Evolutionary conservation across 2,329 filamentous ascomycete genomes (phyloP).

Genomic region (Orbilia quercus): DNA sequence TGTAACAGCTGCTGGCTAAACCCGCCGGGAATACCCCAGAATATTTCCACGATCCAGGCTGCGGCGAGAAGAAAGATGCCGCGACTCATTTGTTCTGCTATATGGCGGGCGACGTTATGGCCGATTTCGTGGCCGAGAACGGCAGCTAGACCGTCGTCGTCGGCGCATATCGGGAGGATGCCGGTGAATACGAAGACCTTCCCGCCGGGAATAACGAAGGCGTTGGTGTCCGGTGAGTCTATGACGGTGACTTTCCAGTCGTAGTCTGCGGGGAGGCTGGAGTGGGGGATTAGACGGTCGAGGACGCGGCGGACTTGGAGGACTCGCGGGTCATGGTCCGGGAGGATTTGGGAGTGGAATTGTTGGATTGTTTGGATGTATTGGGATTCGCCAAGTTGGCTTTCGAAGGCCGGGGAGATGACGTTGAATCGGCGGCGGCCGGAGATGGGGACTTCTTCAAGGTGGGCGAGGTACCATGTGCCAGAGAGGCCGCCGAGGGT

Average conservation of each 20-base stretch:
- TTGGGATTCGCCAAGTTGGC: constrained; percentile 68
- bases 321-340: constrained; percentile 70
- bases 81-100: constrained; percentile 72
- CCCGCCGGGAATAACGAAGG: constrained; percentile 80
- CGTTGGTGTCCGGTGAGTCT: constrained; percentile 74
- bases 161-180: constrained; percentile 74
- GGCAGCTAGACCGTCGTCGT: constrained; percentile 76
- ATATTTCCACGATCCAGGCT: constrained; percentile 62
- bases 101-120: constrained; percentile 78
- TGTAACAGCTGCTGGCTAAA: constrained; percentile 69
- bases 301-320: constrained; percentile 73
- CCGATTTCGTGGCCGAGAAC: constrained; percentile 84
- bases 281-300: constrained; percentile 74
- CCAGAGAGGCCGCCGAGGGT: constrained; percentile 57
- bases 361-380: constrained; percentile 70
- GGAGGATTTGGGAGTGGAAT: constrained; percentile 70
- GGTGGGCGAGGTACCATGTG: constrained; percentile 74
- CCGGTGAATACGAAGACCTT: constrained; percentile 84
- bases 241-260: constrained; percentile 81
- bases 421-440: constrained; percentile 80
- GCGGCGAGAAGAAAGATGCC: constrained; percentile 63
- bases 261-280: constrained; percentile 68
- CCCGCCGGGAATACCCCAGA: constrained; percentile 59
- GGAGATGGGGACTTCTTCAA: constrained; percentile 78
- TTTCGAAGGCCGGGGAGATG: constrained; percentile 70